Evolutionary conservation across 1,284 basidiomycete genomes (phyloP).

Genomic region (Termitomyces sp.): DNA sequence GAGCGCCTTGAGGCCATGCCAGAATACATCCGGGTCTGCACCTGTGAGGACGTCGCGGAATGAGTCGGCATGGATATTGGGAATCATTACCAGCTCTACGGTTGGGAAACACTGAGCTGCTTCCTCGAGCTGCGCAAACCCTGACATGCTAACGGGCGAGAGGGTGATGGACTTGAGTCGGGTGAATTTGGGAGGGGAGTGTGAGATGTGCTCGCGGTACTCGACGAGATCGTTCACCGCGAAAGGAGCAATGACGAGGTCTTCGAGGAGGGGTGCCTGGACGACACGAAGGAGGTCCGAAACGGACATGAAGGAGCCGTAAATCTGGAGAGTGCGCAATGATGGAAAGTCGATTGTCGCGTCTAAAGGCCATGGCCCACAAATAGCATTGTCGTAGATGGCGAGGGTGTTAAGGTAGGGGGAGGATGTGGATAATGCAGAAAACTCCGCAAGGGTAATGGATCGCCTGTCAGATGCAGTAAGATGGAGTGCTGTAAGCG

Average conservation of each 20-base stretch:
- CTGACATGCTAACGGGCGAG: constrained; percentile 16
- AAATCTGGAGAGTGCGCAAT: constrained; percentile 19
- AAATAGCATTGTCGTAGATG: constrained; percentile 20
- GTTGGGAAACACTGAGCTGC: constrained; percentile 21
- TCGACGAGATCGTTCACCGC: constrained; percentile 16
- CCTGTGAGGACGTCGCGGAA: constrained; percentile 16
- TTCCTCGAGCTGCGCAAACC: constrained; percentile 14
- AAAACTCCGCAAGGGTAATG: constrained; percentile 12
- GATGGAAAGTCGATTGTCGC: constrained; percentile 14
- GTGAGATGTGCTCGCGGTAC: constrained; percentile 4
- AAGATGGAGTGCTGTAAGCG: constrained; percentile 12
- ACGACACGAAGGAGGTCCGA: constrained; percentile 22
- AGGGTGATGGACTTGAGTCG: constrained; percentile 20
- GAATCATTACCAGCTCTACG: constrained; percentile 20
- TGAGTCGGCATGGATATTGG: constrained; percentile 16
- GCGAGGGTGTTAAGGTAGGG: constrained; percentile 17
- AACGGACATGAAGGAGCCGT: constrained; percentile 22
- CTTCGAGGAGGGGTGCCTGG: constrained; percentile 17
- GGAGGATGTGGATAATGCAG: constrained; percentile 14
- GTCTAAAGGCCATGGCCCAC: constrained; percentile 7
- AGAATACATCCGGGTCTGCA: constrained; percentile 1
- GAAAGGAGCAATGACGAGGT: constrained; percentile 22
- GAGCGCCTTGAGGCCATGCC: constrained; percentile 11
- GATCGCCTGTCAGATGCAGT: constrained; percentile 8
- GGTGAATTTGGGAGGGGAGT: constrained; percentile 10